Percentiles rank a stretch among this genome's conserved stretches.
Conservation (phyloP, 169 alveolate genomes). For the Plasmodium vivax region DNA sequence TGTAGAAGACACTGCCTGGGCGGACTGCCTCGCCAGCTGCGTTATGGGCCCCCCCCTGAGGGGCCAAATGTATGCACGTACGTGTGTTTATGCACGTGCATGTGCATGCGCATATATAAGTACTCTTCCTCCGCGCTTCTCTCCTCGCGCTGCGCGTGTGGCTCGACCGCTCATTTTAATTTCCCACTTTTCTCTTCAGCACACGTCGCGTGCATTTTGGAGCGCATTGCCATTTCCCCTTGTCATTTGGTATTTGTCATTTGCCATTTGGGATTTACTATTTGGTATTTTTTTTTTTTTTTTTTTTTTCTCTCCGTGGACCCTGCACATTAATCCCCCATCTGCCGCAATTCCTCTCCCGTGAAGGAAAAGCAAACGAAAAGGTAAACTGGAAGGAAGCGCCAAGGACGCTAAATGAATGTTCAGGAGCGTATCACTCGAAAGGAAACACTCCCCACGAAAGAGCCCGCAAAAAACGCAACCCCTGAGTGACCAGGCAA, state of each 20-base stretch:
- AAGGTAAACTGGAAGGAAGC: neutral
- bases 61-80: neutral
- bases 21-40: neutral
- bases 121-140: neutral
- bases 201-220: neutral
- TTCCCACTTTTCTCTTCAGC: neutral
- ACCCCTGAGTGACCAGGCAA: neutral
- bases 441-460: neutral
- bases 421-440: neutral
- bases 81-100: too few relatives aligned
- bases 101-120: constrained; percentile 11
- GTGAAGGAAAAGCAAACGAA: neutral
- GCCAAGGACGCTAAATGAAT: neutral
- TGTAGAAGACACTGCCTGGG: neutral
- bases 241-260: too few relatives aligned
- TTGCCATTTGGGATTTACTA: too few relatives aligned
- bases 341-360: neutral
- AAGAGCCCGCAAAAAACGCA: too few relatives aligned
- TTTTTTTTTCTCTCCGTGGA: neutral
- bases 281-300: neutral
- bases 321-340: neutral
- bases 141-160: neutral
- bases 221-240: neutral
- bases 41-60: neutral
- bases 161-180: neutral